Evolutionary conservation across 345 rosid genomes (phyloP).

Genomic region (Clausena lansium): DNA sequence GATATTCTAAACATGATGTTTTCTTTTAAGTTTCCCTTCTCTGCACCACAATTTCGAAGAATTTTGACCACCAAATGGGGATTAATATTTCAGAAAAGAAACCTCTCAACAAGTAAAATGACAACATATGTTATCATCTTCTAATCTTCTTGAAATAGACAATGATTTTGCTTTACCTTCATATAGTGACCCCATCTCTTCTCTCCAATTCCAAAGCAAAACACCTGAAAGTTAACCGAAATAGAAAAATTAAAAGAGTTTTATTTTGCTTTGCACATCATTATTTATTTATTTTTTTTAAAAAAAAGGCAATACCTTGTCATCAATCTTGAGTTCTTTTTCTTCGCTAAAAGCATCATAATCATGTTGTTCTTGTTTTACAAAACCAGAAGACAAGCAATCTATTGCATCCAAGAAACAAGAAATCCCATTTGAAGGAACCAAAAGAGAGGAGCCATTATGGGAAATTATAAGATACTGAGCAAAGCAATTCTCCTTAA

Average conservation of each 20-base stretch:
- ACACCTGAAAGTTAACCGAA: not conserved
- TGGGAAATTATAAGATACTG: not conserved
- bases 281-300: no score
- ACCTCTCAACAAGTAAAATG: not conserved
- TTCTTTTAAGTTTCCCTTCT: not conserved
- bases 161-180: constrained; percentile 6
- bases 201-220: constrained; percentile 1
- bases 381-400: not conserved
- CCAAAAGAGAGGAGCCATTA: not conserved
- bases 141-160: not conserved
- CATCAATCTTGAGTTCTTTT: constrained; percentile 2
- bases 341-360: not conserved
- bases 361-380: not conserved
- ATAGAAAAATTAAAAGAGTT: not conserved
- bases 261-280: no score
- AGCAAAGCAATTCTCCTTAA: not conserved
- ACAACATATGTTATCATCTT: not conserved
- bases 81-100: not conserved
- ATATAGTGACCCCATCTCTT: not conserved
- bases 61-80: not conserved
- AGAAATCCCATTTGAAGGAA: constrained; percentile 4
- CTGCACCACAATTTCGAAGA: not conserved
- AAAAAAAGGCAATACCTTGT: not conserved
- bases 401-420: not conserved
- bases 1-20: no score